Conservation (phyloP, 75 land plant species). For the Selaginella moellendorffii region DNA sequence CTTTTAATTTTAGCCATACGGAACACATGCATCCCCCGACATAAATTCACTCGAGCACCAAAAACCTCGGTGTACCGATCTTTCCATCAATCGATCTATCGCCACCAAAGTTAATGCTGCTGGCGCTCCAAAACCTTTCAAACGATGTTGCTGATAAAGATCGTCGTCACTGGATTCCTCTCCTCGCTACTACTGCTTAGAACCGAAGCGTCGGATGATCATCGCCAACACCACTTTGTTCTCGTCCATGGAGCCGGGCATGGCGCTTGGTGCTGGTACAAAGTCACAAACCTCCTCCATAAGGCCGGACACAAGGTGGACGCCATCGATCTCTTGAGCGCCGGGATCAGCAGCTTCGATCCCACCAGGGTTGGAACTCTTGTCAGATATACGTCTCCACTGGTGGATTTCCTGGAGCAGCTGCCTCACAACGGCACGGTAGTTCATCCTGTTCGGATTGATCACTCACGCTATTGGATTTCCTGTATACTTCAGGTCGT, state of each 20-base stretch:
- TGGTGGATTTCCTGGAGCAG: slow-evolving; percentile 1
- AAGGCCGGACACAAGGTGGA: slow-evolving; percentile 29
- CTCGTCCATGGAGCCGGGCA: slow-evolving; percentile 42
- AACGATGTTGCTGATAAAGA: too few species aligned
- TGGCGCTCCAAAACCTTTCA: too few species aligned
- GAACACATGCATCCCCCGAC: too few species aligned
- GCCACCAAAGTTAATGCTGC: too few species aligned
- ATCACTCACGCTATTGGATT: not conserved
- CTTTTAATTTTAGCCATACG: too few species aligned
- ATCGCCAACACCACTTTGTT: too few species aligned
- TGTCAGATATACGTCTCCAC: slow-evolving; percentile 28
- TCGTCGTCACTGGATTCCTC: too few species aligned
- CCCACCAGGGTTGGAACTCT: slow-evolving; percentile 21
- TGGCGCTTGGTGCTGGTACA: slow-evolving; percentile 54
- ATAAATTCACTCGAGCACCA: too few species aligned
- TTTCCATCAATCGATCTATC: too few species aligned
- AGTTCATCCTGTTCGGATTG: not conserved
- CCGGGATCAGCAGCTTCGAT: slow-evolving; percentile 13
- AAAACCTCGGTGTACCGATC: too few species aligned
- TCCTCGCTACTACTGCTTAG: too few species aligned
- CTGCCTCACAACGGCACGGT: not conserved
- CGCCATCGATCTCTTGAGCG: slow-evolving; percentile 27
- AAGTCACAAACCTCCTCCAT: slow-evolving; percentile 15
- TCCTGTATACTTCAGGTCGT: slow-evolving; percentile 15
- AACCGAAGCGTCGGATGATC: too few species aligned